A percentile compares a stretch with the other conserved stretches of the same genome.
Conservation (phyloP, 1,284 basidiomycete genomes). For the Mycena citricolor region DNA sequence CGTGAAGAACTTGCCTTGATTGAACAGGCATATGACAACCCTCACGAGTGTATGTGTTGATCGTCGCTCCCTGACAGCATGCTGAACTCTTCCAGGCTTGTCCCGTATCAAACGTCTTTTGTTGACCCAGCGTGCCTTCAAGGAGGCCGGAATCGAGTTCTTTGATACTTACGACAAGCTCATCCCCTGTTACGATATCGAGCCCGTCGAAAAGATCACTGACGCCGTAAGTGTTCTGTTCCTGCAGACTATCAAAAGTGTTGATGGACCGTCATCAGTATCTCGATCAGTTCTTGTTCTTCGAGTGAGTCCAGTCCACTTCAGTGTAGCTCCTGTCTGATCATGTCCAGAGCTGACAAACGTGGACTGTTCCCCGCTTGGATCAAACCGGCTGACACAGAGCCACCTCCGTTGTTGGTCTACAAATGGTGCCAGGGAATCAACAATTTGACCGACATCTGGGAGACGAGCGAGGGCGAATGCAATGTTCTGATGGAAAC, state of each 20-base stretch:
- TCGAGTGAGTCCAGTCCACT: constrained; percentile 48
- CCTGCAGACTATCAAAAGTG: constrained; percentile 15
- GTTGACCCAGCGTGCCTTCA: constrained; percentile 95
- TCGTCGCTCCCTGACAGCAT: background rate
- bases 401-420: constrained; percentile 92
- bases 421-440: constrained; percentile 98
- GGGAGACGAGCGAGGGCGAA: constrained; percentile 96
- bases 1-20: constrained; percentile 94
- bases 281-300: constrained; percentile 88
- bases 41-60: constrained; percentile 72
- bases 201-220: constrained; percentile 98
- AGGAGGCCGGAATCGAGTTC: constrained; percentile 94
- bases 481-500: constrained; percentile 98
- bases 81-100: constrained; percentile 50
- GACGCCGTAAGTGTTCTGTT: constrained; percentile 66
- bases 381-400: constrained; percentile 97
- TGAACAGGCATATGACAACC: constrained; percentile 95
- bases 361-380: constrained; percentile 94
- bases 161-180: constrained; percentile 97
- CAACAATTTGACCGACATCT: constrained; percentile 91
- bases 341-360: constrained; percentile 81
- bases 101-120: constrained; percentile 96
- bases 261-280: constrained; percentile 53
- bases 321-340: constrained; percentile 10
- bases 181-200: constrained; percentile 97